A percentile compares a stretch with the other conserved stretches of the same genome.
These are phyloP conservation scores for Picea engelmannii DNA, from an alignment of 83 land plant species.

Conservation along the genomic window DNA sequence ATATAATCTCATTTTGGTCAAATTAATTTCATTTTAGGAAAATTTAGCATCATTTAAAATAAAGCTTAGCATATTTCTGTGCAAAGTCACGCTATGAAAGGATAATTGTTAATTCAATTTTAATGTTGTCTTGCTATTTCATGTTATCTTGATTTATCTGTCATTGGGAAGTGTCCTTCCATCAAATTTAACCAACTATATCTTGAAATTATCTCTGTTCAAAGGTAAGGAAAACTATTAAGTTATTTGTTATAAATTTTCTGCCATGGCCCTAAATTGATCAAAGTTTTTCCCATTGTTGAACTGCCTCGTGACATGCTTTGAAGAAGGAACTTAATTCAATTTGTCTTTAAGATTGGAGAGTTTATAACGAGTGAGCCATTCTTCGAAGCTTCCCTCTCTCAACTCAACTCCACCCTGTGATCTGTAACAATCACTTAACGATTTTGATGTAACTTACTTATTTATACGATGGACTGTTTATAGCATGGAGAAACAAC, in stretches of 20 bases:
- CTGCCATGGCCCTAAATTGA: background rate
- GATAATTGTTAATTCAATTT: background rate
- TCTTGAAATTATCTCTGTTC: background rate
- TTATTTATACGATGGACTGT: background rate
- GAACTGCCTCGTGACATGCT: background rate
- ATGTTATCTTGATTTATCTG: background rate
- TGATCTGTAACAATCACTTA: background rate
- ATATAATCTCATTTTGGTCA: background rate
- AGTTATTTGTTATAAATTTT: too few species aligned
- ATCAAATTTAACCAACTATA: conserved; percentile 1
- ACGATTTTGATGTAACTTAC: background rate
- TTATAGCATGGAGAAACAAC: too few species aligned
- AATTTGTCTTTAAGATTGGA: background rate
- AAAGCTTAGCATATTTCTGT: background rate
- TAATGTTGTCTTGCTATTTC: background rate
- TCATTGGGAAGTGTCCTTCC: background rate
- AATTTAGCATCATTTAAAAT: background rate
- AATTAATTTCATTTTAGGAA: background rate
- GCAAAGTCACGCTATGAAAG: background rate
- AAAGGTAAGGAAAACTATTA: too few species aligned
- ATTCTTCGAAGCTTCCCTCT: background rate
- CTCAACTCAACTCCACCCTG: background rate
- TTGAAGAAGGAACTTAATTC: background rate
- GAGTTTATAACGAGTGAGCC: background rate
- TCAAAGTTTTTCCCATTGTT: background rate